Base-by-base conservation (phyloP, 352 stramenopile species). In the Phytophthora crassamura region DNA sequence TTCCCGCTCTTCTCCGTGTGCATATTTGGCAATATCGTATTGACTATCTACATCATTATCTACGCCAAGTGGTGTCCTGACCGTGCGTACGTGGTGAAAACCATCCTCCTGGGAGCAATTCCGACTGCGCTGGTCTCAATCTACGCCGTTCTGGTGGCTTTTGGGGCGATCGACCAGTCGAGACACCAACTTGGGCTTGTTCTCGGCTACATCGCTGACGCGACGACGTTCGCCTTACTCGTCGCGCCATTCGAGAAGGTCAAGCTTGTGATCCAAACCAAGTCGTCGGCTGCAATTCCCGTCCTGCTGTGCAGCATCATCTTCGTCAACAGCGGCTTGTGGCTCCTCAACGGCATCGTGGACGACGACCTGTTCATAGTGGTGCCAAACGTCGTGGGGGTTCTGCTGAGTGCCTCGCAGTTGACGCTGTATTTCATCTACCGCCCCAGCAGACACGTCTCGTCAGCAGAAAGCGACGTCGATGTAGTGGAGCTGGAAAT, bases 361-460 rank as follows among this genome's bases (percentile, higher is more conserved):
- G 68, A 80, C 45, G 28, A 77, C 33, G 77, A 91, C 28, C 33
- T 73, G 12, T 70, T 90, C 22, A 65, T 91, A 2, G 33, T 86
- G 28, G 68, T 76, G 7, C 80, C 79, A 8, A 84, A 75, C 12
- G 42, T 69, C 10, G 60, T 77, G 7, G 76, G 73, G 34, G 32
- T 80, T 34, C 38, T 57, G 25, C 55, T 89, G 16, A 78, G 64
- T 0, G 47, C 54, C 6, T 35, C 82, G 11, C 80, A 89, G 36
- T 48, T 88, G 15, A 67, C 69, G 18, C 57, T 91, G 30, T 89
- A 78, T 50, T 69, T 69, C 9, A 45, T 88, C 7, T 89, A 80
- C 59, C 64, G 62, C 11, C 56, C 67, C 9, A 45, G 35, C 18
- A 39, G 50, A 36, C 18, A 36, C 6, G 5, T 42, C 2, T 55